Evolutionary conservation across 768 basidiomycete genomes (phyloP).

Genomic region (Lentinula raphanica): DNA sequence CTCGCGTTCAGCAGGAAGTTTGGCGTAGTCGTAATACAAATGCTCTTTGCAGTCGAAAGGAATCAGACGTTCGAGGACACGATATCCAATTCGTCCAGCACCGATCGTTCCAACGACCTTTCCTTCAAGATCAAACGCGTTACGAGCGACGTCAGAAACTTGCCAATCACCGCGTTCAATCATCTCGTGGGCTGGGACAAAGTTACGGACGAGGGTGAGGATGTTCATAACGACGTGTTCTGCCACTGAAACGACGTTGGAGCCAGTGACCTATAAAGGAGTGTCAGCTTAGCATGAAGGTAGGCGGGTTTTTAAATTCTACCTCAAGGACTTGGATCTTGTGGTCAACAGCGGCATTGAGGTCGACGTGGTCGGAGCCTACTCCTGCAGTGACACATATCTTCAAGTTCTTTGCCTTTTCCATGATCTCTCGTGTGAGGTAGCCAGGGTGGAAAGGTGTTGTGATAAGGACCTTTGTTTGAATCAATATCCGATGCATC

Average conservation of each 20-base stretch:
- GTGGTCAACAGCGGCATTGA: conserved; percentile 80
- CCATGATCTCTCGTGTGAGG: conserved; percentile 65
- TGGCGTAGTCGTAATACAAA: conserved; percentile 81
- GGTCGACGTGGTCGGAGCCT: conserved; percentile 88
- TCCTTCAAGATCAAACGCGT: conserved; percentile 83
- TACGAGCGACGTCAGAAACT: conserved; percentile 76
- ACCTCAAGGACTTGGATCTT: conserved; percentile 76
- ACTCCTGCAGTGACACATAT: conserved; percentile 88
- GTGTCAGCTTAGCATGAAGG: conserved; percentile 5
- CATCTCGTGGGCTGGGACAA: conserved; percentile 85
- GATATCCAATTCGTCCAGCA: conserved; percentile 77
- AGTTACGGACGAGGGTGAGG: conserved; percentile 86
- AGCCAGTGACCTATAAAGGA: conserved; percentile 61
- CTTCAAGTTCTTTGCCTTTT: conserved; percentile 82
- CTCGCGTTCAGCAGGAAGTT: conserved; percentile 48
- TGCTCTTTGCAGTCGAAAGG: conserved; percentile 90
- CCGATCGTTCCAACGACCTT: conserved; percentile 93
- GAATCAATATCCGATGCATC: conserved; percentile 18
- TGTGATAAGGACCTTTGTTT: conserved; percentile 74
- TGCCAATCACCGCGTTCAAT: conserved; percentile 84
- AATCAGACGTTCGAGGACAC: conserved; percentile 71
- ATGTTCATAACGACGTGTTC: conserved; percentile 92
- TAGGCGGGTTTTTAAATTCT: conserved; percentile 4
- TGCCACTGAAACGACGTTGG: conserved; percentile 86
- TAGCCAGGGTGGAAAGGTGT: conserved; percentile 87